Conservation (phyloP, 352 stramenopile species). For the Elongisporangium undulatum region DNA sequence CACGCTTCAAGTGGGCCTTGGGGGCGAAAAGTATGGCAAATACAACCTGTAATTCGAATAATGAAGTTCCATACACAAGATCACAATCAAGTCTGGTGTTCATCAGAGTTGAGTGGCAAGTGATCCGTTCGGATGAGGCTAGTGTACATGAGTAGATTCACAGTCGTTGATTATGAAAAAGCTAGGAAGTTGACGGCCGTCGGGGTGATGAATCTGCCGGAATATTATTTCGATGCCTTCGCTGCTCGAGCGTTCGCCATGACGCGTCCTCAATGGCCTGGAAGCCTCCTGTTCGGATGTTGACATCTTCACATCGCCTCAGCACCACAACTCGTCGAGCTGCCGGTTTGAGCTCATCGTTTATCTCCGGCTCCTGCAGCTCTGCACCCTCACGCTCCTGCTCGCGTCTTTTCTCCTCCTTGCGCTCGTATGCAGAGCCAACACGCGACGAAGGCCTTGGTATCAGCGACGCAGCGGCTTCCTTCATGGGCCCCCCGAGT, state of each 20-base stretch:
- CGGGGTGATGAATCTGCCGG: background rate
- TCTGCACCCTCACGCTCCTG: background rate
- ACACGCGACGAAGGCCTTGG: background rate
- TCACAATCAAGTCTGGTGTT: no score
- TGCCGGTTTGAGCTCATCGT: conserved; percentile 6
- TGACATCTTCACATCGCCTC: conserved; percentile 60
- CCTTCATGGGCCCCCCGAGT: background rate
- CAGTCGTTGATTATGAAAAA: background rate
- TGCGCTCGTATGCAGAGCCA: background rate
- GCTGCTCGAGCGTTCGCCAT: background rate
- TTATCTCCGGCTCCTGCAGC: conserved; percentile 8
- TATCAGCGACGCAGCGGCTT: background rate
- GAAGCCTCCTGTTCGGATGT: conserved; percentile 70
- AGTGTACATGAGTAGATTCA: no score
- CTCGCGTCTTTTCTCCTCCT: background rate
- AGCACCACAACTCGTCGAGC: conserved; percentile 30
- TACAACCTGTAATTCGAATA: conserved; percentile 74
- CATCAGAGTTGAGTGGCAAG: no score
- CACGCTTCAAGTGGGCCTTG: conserved; percentile 83
- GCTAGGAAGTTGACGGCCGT: background rate
- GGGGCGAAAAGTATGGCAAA: conserved; percentile 85
- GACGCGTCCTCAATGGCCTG: conserved; percentile 69
- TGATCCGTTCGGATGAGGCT: no score
- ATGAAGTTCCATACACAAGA: background rate
- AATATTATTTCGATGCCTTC: background rate